Conservation (phyloP, 805 yeast species). For the Candida insectorum region DNA sequence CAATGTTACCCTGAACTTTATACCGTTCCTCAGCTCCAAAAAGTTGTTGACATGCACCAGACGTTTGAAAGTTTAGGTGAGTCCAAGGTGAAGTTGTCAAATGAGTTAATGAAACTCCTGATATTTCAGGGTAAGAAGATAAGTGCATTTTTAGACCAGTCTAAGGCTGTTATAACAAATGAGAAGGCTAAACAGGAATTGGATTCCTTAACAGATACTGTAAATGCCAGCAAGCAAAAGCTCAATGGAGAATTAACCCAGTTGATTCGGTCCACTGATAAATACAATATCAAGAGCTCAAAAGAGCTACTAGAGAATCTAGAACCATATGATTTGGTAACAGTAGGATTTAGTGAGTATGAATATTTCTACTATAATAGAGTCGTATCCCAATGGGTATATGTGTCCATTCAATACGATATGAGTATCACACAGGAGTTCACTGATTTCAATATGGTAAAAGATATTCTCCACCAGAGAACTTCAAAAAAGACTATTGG, state of each 20-base stretch:
- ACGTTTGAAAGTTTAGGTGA: conserved; percentile 13
- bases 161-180: conserved; percentile 16
- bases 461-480: conserved; percentile 1
- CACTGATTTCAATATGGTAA: conserved; percentile 5
- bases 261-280: conserved; percentile 9
- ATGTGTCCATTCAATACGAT: conserved; percentile 5
- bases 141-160: conserved; percentile 20
- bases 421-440: conserved; percentile 5
- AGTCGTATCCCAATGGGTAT: conserved; percentile 7
- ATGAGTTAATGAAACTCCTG: conserved; percentile 27
- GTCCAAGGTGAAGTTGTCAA: conserved; percentile 18
- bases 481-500: conserved; percentile 1
- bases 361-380: conserved; percentile 25
- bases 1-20: conserved; percentile 34
- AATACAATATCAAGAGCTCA: conserved; percentile 8
- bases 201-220: conserved; percentile 19
- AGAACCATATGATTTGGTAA: conserved; percentile 21
- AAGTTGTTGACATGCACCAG: conserved; percentile 18
- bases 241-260: conserved; percentile 17
- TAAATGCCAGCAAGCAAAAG: conserved; percentile 12
- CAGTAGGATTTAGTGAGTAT: conserved; percentile 28
- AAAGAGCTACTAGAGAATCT: conserved; percentile 3
- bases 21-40: conserved; percentile 17
- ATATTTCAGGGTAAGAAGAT: conserved; percentile 40
- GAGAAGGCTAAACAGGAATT: conserved; percentile 4